Percentiles rank a stretch among this genome's conserved stretches.
These are phyloP conservation scores for Trifolium dubium DNA, from an alignment of 306 rosid genomes.

Conservation along the genomic window DNA sequence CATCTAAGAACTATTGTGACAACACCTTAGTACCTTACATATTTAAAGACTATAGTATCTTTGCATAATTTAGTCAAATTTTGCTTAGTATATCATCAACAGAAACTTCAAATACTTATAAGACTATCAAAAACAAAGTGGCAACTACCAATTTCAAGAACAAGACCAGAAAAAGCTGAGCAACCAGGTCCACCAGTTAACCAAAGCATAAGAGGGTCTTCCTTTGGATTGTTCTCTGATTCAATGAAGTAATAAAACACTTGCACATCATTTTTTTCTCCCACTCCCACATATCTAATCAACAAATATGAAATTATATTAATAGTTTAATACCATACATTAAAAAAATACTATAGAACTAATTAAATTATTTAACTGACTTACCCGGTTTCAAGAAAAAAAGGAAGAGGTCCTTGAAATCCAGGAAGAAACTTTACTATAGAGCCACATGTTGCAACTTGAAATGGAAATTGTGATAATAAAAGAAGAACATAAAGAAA, in stretches of 20 bases:
- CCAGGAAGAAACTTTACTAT: slow-evolving; percentile 68
- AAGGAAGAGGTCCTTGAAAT: slow-evolving; percentile 68
- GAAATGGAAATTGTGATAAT: slow-evolving; percentile 11
- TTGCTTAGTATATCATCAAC: too few species aligned
- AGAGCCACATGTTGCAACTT: slow-evolving; percentile 28
- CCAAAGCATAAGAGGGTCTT: slow-evolving; percentile 77
- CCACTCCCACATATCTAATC: slow-evolving; percentile 71
- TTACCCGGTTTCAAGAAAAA: slow-evolving; percentile 74
- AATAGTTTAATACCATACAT: not conserved
- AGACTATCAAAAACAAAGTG: not conserved
- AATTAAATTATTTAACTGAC: slow-evolving; percentile 29
- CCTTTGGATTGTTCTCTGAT: slow-evolving; percentile 60
- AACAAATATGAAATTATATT: not conserved
- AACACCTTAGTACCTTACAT: too few species aligned
- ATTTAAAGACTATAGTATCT: too few species aligned
- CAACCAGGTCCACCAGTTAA: slow-evolving; percentile 83
- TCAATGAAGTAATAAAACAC: slow-evolving; percentile 66
- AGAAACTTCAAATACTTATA: too few species aligned
- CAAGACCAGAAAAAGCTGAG: slow-evolving; percentile 56
- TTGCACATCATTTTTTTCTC: slow-evolving; percentile 61
- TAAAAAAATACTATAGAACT: not conserved
- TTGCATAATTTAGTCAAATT: too few species aligned
- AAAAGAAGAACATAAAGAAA: slow-evolving; percentile 28
- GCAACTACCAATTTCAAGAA: slow-evolving; percentile 57
- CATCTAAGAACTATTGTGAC: too few species aligned